Evolutionary conservation across 2,329 filamentous ascomycete species (phyloP).

Genomic region (Epichloe coenophiala): DNA sequence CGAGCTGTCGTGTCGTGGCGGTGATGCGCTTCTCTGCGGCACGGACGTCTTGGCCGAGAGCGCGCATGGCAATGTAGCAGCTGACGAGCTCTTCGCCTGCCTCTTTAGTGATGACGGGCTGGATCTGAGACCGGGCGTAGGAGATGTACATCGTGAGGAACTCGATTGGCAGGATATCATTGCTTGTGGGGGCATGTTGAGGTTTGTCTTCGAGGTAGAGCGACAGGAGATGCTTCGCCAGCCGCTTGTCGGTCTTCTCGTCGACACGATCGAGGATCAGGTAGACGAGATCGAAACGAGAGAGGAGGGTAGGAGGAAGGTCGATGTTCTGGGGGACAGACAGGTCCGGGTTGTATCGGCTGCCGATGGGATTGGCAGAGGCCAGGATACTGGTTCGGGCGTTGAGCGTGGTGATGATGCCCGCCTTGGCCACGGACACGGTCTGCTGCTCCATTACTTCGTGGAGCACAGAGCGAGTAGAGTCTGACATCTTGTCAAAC

Average conservation of each 20-base stretch:
- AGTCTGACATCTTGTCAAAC: conserved; percentile 76
- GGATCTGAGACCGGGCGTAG: conserved; percentile 79
- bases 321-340: conserved; percentile 98
- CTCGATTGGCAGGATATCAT: conserved; percentile 81
- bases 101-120: conserved; percentile 66
- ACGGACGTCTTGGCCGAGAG: conserved; percentile 77
- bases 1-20: conserved; percentile 88
- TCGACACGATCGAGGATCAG: conserved; percentile 90
- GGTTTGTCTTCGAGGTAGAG: conserved; percentile 96
- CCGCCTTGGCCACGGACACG: conserved; percentile 75
- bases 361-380: conserved; percentile 94
- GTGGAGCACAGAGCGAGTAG: conserved; percentile 67
- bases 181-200: conserved; percentile 58
- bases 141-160: conserved; percentile 96
- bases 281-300: conserved; percentile 93
- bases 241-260: conserved; percentile 72
- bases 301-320: conserved; percentile 84
- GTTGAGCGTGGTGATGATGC: conserved; percentile 93
- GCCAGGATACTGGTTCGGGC: conserved; percentile 91
- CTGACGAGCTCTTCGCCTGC: conserved; percentile 76
- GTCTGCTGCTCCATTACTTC: conserved; percentile 86
- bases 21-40: conserved; percentile 91
- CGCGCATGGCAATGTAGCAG: conserved; percentile 88
- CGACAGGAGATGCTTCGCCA: conserved; percentile 84
- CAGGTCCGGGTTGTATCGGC: conserved; percentile 90